A percentile compares a stretch with the other conserved stretches of the same genome.
Evolutionary conservation across 2,329 filamentous ascomycete species (phyloP).

Genomic region (Colletotrichum lindemuthianum): DNA sequence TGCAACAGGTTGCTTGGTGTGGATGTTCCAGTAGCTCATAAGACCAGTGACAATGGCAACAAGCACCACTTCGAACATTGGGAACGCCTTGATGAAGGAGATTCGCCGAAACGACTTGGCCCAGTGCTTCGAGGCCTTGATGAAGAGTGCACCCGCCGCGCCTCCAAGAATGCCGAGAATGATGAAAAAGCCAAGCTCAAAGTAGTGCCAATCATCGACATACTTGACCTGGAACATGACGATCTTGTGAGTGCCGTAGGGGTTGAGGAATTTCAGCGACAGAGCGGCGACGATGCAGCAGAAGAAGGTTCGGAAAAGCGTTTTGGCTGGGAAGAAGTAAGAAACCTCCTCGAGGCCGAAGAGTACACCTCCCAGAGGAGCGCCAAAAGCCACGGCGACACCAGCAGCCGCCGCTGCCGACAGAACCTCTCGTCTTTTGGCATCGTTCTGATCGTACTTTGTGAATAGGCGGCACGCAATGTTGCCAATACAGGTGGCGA

Average conservation of each 20-base stretch:
- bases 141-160: conserved; percentile 87
- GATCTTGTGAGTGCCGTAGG: conserved; percentile 95
- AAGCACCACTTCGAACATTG: conserved; percentile 86
- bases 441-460: conserved; percentile 95
- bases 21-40: conserved; percentile 91
- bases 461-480: conserved; percentile 92
- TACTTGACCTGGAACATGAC: conserved; percentile 97
- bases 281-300: conserved; percentile 95
- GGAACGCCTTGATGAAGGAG: conserved; percentile 80
- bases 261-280: conserved; percentile 93
- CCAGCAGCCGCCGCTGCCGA: conserved; percentile 92
- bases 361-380: conserved; percentile 85
- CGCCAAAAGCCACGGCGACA: conserved; percentile 93
- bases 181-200: conserved; percentile 87
- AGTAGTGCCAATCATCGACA: conserved; percentile 89
- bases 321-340: conserved; percentile 98
- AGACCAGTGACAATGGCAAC: conserved; percentile 88
- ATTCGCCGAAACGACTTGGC: conserved; percentile 88
- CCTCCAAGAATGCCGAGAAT: conserved; percentile 89
- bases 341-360: conserved; percentile 95
- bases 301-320: conserved; percentile 96
- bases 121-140: conserved; percentile 94
- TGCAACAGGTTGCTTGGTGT: conserved; percentile 89
- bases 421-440: conserved; percentile 91
- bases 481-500: conserved; percentile 94